Base-by-base conservation (phyloP, 257 asterid genomes). In the Forsythia suspensa region DNA sequence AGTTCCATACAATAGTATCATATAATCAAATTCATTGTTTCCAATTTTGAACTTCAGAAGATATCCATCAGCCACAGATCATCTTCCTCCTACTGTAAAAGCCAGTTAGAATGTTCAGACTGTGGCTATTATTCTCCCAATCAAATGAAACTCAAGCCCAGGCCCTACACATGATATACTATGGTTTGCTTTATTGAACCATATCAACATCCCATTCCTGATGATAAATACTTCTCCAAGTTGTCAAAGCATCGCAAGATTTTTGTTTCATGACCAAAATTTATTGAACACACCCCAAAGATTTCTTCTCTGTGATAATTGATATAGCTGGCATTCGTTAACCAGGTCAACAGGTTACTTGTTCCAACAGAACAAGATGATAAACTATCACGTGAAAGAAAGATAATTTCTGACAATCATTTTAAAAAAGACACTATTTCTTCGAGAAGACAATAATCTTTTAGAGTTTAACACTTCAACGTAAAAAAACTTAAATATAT, bases 111-210 rank as follows among this genome's bases (percentile, higher is more conserved):
- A 20, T 59, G 34, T 6, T 2, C 34, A 59, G 67, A 34, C 67
- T 59, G 8, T 21, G 12, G 67, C 29, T 59, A 20, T 20, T 59
- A 34, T 15, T 59, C 37, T 71, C 20, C 21, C 9, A 36, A 42
- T 66, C 37, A 7, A 6, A 46, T 36, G 65, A 55, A 70, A 74
- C 65, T 20, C 39, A 59, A 51, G 18, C 74, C 36, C 61, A 71
- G 73, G 8, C 24, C 37, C 18, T 20, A 20, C 57, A 77, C 61
- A 61, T 24, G 52, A 42, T n/a, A 68, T 5, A 8, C 24, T 24
- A 77, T 68, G 38, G 15, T 82, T 82, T 55, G 70, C 78, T 77
- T 57, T 7, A 12, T 15, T 57, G 72, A 76, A 40, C 24, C 24
- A 77, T 77, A 40, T 43, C 38, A 76, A 39, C 71, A 73, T 51